Conservation (phyloP, 1,284 basidiomycete genomes). For the Tilletiopsis washingtonensis region DNA sequence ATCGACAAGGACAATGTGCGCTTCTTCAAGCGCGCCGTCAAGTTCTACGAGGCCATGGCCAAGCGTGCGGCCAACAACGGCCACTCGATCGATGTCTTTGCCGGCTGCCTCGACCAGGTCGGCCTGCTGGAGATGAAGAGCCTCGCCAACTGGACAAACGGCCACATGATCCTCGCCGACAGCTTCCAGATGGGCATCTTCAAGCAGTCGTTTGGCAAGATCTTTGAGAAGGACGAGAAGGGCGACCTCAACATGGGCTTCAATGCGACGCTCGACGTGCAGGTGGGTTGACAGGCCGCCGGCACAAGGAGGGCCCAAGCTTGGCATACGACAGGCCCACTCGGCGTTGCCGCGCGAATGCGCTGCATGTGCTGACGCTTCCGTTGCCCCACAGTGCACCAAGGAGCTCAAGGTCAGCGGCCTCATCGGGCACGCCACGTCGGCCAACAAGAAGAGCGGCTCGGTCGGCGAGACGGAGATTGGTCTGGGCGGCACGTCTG, state of each 20-base stretch:
- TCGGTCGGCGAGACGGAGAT: slow-evolving; percentile 99
- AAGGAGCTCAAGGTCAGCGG: slow-evolving; percentile 99
- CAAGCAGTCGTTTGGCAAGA: slow-evolving; percentile 91
- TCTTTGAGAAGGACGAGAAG: slow-evolving; percentile 89
- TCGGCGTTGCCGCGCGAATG: slow-evolving; percentile 4
- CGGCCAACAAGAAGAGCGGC: slow-evolving; percentile 61
- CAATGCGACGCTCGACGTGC: slow-evolving; percentile 96
- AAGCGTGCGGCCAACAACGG: slow-evolving; percentile 90
- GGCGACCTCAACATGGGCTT: slow-evolving; percentile 95
- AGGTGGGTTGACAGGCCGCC: too few relatives aligned
- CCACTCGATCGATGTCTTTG: slow-evolving; percentile 89
- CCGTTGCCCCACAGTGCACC: slow-evolving; percentile 61
- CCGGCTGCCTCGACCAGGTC: slow-evolving; percentile 95
- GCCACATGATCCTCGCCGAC: slow-evolving; percentile 90
- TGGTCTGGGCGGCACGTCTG: slow-evolving; percentile 97
- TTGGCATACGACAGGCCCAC: too few relatives aligned
- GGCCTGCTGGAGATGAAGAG: slow-evolving; percentile 97
- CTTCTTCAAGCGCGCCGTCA: slow-evolving; percentile 92
- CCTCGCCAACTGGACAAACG: slow-evolving; percentile 88
- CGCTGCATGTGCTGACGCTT: neutral
- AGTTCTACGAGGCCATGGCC: slow-evolving; percentile 96
- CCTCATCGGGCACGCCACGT: slow-evolving; percentile 88
- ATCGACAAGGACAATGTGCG: slow-evolving; percentile 96
- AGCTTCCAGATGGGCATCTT: slow-evolving; percentile 98
- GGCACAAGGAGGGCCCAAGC: too few relatives aligned